Evolutionary conservation across 495 filamentous ascomycete species (phyloP).

Genomic region (Parachaetomium inaequale): DNA sequence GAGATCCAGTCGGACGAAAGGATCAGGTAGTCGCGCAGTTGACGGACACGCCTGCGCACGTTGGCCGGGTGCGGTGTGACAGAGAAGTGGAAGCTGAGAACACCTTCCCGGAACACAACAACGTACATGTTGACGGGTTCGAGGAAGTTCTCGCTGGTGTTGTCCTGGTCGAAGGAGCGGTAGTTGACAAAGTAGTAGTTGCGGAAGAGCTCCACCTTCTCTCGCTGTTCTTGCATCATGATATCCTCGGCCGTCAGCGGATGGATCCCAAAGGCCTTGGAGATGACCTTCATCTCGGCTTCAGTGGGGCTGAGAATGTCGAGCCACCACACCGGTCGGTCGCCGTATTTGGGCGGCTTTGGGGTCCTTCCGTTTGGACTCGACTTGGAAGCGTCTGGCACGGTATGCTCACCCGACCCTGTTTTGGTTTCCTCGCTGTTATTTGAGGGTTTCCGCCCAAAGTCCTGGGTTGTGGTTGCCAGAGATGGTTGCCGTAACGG

Average conservation of each 20-base stretch:
- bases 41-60: constrained; percentile 86
- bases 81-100: constrained; percentile 93
- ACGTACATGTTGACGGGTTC: constrained; percentile 97
- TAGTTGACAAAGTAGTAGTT: constrained; percentile 99
- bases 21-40: constrained; percentile 90
- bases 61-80: constrained; percentile 92
- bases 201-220: constrained; percentile 95
- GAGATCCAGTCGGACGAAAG: constrained; percentile 96
- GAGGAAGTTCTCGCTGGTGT: constrained; percentile 78
- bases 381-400: constrained; percentile 22
- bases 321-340: constrained; percentile 92
- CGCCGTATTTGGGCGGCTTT: constrained; percentile 69
- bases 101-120: constrained; percentile 92
- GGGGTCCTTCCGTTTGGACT: constrained; percentile 28
- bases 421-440: constrained; percentile 17
- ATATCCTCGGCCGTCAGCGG: constrained; percentile 95
- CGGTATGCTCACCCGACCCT: constrained; percentile 22
- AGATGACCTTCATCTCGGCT: constrained; percentile 84
- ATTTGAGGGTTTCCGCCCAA: constrained; percentile 14
- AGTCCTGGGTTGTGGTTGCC: constrained; percentile 26
- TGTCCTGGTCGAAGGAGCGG: constrained; percentile 92
- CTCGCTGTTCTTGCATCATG: constrained; percentile 91
- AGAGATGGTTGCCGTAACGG: constrained; percentile 37
- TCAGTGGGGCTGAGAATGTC: constrained; percentile 89
- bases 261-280: constrained; percentile 92